These are phyloP conservation scores for Effrenium voratum DNA, from an alignment of 73 alveolate species.

Conservation along the genomic window DNA sequence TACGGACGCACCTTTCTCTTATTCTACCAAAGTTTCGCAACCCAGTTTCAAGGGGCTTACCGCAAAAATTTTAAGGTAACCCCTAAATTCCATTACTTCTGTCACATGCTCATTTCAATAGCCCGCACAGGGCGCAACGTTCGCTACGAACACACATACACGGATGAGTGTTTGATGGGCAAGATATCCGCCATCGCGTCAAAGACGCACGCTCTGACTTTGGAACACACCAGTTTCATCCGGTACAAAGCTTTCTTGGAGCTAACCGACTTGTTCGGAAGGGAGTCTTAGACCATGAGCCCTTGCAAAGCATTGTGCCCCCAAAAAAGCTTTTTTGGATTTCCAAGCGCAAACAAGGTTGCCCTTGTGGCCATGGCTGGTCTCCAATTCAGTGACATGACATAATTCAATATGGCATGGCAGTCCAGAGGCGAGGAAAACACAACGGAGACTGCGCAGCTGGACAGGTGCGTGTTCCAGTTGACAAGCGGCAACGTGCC, in stretches of 20 bases:
- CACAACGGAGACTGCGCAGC: too few species aligned
- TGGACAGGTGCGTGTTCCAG: too few species aligned
- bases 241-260: conserved; percentile 8
- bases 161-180: conserved; percentile 17
- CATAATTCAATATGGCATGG: too few species aligned
- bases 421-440: too few species aligned
- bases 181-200: neutral
- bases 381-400: too few species aligned
- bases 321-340: too few species aligned
- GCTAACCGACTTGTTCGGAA: too few species aligned
- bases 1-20: neutral
- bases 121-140: neutral
- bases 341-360: too few species aligned
- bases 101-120: neutral
- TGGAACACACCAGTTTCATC: neutral
- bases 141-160: conserved; percentile 24
- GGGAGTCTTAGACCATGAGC: too few species aligned
- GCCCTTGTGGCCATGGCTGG: too few species aligned
- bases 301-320: too few species aligned
- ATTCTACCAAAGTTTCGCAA: conserved; percentile 20
- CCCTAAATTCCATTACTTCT: conserved; percentile 22
- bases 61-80: neutral
- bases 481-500: too few species aligned
- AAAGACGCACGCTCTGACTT: neutral
- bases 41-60: neutral